phyloP scores from a whole-genome alignment of 345 rosid species.

The Hibiscus mutabilis region DNA sequence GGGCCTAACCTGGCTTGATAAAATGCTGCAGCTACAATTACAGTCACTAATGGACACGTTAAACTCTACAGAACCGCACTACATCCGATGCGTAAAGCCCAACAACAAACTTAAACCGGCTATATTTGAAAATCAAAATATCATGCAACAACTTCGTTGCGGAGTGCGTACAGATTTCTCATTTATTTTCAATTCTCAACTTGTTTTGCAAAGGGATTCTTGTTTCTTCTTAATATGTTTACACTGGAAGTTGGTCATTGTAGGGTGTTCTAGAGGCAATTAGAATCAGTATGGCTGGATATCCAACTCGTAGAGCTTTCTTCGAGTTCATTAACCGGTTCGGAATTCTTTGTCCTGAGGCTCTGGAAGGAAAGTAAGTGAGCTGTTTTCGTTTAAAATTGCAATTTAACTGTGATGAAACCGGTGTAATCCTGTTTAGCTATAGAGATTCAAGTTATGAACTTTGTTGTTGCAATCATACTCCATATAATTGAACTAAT shows the following conservation, averaged over 20 bases:
- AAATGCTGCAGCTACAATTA: slow-evolving; percentile 76
- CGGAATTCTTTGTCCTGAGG: slow-evolving; percentile 70
- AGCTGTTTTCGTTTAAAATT: background rate
- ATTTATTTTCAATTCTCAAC: background rate
- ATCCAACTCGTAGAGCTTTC: slow-evolving; percentile 88
- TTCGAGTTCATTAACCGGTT: slow-evolving; percentile 83
- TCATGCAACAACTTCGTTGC: slow-evolving; percentile 94
- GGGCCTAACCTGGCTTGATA: slow-evolving; percentile 17
- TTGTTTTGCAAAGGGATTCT: slow-evolving; percentile 3
- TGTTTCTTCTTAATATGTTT: background rate
- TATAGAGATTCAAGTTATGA: background rate
- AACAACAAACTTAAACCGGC: slow-evolving; percentile 90
- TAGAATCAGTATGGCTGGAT: slow-evolving; percentile 96
- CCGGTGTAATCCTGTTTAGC: background rate
- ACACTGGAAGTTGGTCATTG: slow-evolving; percentile 13
- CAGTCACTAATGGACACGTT: slow-evolving; percentile 82
- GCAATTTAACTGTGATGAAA: background rate
- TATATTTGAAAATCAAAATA: slow-evolving; percentile 79
- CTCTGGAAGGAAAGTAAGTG: slow-evolving; percentile 79
- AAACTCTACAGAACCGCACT: slow-evolving; percentile 92
- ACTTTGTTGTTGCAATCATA: slow-evolving; percentile 5
- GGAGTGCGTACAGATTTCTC: slow-evolving; percentile 55
- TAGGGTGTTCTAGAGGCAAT: slow-evolving; percentile 98
- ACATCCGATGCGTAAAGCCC: slow-evolving; percentile 94
- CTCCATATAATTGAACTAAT: slow-evolving; percentile 13